phyloP scores from a whole-genome alignment of 768 basidiomycete species.

The Amanita pallidorosea region DNA sequence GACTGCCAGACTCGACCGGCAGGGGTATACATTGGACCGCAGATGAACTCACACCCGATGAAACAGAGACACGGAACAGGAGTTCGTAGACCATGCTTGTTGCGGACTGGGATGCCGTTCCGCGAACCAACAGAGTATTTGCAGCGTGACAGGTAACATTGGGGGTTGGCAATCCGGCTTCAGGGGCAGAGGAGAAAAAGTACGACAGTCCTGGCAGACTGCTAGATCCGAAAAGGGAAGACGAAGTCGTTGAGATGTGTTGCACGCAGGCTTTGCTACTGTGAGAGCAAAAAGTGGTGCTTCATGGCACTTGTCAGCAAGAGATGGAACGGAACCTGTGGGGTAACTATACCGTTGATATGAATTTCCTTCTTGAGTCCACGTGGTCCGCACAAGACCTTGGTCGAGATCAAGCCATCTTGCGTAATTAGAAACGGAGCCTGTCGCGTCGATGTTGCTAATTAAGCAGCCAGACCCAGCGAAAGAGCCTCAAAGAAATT shows the following conservation, averaged over 20 bases:
- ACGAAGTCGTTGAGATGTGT: constrained; percentile 28
- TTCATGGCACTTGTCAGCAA: constrained; percentile 13
- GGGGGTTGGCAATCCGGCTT: constrained; percentile 39
- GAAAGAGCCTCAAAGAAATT: constrained; percentile 45
- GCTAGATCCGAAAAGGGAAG: constrained; percentile 4
- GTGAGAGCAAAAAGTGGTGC: constrained; percentile 55
- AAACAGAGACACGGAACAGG: constrained; percentile 33
- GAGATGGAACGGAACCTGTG: neutral
- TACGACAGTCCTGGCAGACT: constrained; percentile 32
- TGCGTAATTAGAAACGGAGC: constrained; percentile 32
- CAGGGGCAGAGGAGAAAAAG: constrained; percentile 34
- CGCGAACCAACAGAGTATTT: constrained; percentile 43
- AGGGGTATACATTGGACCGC: constrained; percentile 20
- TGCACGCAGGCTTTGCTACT: constrained; percentile 52
- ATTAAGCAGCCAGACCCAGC: constrained; percentile 54
- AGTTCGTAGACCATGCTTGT: constrained; percentile 70
- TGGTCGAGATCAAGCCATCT: constrained; percentile 66
- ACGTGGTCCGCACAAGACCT: constrained; percentile 44
- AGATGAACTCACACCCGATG: constrained; percentile 9
- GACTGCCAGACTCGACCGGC: constrained; percentile 18
- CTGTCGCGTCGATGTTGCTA: constrained; percentile 33
- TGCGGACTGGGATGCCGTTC: constrained; percentile 24
- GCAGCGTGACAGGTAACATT: constrained; percentile 51
- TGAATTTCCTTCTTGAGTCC: constrained; percentile 40
- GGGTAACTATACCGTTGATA: constrained; percentile 36